Percentiles rank a stretch among this genome's conserved stretches.
Conservation (phyloP, 345 rosid genomes). For the Rhizophora apiculata region DNA sequence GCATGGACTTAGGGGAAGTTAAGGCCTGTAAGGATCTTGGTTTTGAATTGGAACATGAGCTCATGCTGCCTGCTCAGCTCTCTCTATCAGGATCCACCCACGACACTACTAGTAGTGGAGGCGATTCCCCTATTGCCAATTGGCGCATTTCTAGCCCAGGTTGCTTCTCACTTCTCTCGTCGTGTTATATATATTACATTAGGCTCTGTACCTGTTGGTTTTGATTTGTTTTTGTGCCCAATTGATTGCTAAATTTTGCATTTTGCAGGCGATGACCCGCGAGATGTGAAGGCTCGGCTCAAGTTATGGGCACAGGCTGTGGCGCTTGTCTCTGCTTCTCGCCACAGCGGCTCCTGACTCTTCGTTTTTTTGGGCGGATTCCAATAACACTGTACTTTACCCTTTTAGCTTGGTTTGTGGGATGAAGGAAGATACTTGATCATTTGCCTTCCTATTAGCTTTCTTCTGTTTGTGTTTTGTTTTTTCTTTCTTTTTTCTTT, state of each 20-base stretch:
- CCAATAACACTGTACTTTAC: slow-evolving; percentile 15
- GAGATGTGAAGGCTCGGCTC: slow-evolving; percentile 87
- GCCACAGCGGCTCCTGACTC: slow-evolving; percentile 22
- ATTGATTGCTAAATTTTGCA: not conserved
- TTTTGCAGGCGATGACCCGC: slow-evolving; percentile 77
- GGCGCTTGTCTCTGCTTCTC: slow-evolving; percentile 65
- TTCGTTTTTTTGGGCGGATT: slow-evolving; percentile 1
- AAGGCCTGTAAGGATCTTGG: slow-evolving; percentile 86
- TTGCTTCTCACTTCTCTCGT: slow-evolving; percentile 5
- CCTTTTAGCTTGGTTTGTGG: slow-evolving; percentile 10
- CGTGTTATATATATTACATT: no score
- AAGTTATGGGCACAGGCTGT: slow-evolving; percentile 98
- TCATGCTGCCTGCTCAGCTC: slow-evolving; percentile 54
- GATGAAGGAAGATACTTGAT: slow-evolving; percentile 1
- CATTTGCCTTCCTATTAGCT: slow-evolving; percentile 1
- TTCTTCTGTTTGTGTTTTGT: not conserved
- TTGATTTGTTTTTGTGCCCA: not conserved
- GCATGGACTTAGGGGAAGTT: slow-evolving; percentile 89
- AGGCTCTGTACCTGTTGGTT: not conserved
- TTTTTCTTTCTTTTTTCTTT: not conserved
- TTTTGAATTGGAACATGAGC: slow-evolving; percentile 76
- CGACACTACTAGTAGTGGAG: slow-evolving; percentile 67
- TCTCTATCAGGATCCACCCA: slow-evolving; percentile 54
- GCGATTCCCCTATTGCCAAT: slow-evolving; percentile 79
- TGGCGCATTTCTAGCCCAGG: slow-evolving; percentile 97